A percentile compares a stretch with the other conserved stretches of the same genome.
phyloP scores from a whole-genome alignment of 495 filamentous ascomycete genomes.

The Neurospora sp. region DNA sequence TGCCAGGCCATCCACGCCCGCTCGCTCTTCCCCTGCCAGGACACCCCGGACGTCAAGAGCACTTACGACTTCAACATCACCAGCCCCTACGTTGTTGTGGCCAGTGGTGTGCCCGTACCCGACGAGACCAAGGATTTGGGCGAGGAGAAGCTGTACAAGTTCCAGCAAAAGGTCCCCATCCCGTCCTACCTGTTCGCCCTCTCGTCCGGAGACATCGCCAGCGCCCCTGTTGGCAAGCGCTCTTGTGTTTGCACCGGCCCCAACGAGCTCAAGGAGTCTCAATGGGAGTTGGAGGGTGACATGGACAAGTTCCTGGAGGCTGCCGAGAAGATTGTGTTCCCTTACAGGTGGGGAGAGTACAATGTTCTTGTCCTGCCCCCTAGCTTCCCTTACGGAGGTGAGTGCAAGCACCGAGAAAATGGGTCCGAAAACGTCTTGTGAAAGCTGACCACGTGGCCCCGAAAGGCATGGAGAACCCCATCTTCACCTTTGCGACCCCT shows the following conservation, averaged over 20 bases:
- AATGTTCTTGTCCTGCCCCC: constrained; percentile 86
- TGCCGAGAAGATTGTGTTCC: constrained; percentile 79
- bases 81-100: constrained; percentile 78
- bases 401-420: neutral
- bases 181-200: constrained; percentile 90
- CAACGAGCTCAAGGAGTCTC: constrained; percentile 70
- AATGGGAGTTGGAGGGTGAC: constrained; percentile 82
- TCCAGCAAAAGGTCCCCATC: constrained; percentile 82
- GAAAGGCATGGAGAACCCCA: constrained; percentile 86
- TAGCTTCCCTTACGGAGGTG: constrained; percentile 71
- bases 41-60: constrained; percentile 90
- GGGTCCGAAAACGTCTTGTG: neutral
- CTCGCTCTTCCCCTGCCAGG: constrained; percentile 91
- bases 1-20: constrained; percentile 93
- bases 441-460: constrained; percentile 2
- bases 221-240: constrained; percentile 74
- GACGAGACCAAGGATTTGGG: constrained; percentile 32
- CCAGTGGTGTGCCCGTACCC: constrained; percentile 67
- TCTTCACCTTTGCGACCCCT: constrained; percentile 88
- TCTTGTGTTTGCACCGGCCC: constrained; percentile 78
- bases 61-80: constrained; percentile 81
- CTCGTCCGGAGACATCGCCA: constrained; percentile 79
- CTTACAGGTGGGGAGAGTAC: constrained; percentile 89
- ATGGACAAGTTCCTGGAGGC: constrained; percentile 85
- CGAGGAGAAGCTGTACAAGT: constrained; percentile 59